These are phyloP conservation scores for Phytophthora sp. DNA, from an alignment of 352 stramenopile species.

Conservation along the genomic window DNA sequence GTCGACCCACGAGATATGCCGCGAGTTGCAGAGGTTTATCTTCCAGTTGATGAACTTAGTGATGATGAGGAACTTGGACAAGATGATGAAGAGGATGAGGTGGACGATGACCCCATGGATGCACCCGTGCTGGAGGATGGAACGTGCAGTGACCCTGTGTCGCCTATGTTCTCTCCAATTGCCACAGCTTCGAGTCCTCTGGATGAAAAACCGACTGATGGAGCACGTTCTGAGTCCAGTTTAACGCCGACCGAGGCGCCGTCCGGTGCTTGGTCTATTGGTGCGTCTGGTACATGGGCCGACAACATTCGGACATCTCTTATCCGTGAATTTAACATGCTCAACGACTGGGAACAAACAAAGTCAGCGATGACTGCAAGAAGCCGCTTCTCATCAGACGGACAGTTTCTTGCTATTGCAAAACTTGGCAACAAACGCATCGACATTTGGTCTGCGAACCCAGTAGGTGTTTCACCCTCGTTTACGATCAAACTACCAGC, in stretches of 20 bases:
- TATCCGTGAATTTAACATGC: conserved; percentile 48
- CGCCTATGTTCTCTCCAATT: conserved; percentile 41
- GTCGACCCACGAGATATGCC: conserved; percentile 38
- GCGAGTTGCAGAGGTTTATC: conserved; percentile 39
- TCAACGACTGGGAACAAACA: conserved; percentile 45
- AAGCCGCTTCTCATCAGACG: conserved; percentile 46
- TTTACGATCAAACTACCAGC: conserved; percentile 40
- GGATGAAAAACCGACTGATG: neutral
- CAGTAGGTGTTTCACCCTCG: conserved; percentile 23
- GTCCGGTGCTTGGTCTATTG: conserved; percentile 24
- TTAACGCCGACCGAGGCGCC: conserved; percentile 13
- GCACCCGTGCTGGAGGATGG: conserved; percentile 1
- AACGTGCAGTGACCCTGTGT: conserved; percentile 11
- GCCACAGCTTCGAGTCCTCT: conserved; percentile 5
- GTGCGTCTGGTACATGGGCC: neutral
- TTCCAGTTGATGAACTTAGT: conserved; percentile 40
- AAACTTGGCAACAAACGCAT: conserved; percentile 47
- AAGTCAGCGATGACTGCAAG: conserved; percentile 40
- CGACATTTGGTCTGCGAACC: conserved; percentile 54
- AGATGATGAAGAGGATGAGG: conserved; percentile 26
- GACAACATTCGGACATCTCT: conserved; percentile 28
- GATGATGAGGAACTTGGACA: conserved; percentile 21
- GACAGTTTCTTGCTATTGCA: conserved; percentile 44
- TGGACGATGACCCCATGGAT: conserved; percentile 15
- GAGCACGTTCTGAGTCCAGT: conserved; percentile 12